phyloP scores from a whole-genome alignment of 1,139 yeast genomes.

The Suhomyces kunorum region DNA sequence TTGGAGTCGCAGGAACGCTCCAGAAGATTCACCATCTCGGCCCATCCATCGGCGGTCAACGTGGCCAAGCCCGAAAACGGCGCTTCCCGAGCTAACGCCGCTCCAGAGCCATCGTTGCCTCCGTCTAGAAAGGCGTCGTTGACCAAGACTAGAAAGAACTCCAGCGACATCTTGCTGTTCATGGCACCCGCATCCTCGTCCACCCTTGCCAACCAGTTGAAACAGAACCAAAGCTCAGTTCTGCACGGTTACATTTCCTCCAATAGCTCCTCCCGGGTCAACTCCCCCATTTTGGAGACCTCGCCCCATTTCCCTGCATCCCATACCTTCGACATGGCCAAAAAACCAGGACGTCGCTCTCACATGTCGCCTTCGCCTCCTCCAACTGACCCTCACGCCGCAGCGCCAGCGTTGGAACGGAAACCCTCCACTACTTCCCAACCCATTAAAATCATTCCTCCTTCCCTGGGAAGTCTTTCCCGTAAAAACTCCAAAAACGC shows the following conservation, averaged over 20 bases:
- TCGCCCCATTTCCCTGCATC: slow-evolving; percentile 10
- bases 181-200: slow-evolving; percentile 12
- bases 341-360: slow-evolving; percentile 9
- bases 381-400: slow-evolving; percentile 7
- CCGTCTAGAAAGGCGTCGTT: slow-evolving; percentile 19
- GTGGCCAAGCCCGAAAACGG: slow-evolving; percentile 16
- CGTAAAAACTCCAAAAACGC: slow-evolving; percentile 13
- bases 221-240: slow-evolving; percentile 5
- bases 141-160: slow-evolving; percentile 13
- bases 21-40: slow-evolving; percentile 47
- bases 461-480: slow-evolving; percentile 3
- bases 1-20: slow-evolving; percentile 41
- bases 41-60: slow-evolving; percentile 39
- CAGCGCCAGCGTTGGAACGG: too few species aligned
- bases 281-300: slow-evolving; percentile 16
- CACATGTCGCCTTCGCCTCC: slow-evolving; percentile 16
- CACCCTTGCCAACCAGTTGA: slow-evolving; percentile 8
- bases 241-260: slow-evolving; percentile 13
- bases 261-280: slow-evolving; percentile 16
- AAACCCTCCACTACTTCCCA: slow-evolving; percentile 12
- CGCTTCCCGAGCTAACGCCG: background rate
- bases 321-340: slow-evolving; percentile 9
- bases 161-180: slow-evolving; percentile 18
- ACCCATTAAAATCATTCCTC: slow-evolving; percentile 9
- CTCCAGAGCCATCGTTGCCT: slow-evolving; percentile 11